A percentile compares a stretch with the other conserved stretches of the same genome.
These are phyloP conservation scores for Paramecium pentaurelia DNA, from an alignment of 73 alveolate species.

Conservation along the genomic window DNA sequence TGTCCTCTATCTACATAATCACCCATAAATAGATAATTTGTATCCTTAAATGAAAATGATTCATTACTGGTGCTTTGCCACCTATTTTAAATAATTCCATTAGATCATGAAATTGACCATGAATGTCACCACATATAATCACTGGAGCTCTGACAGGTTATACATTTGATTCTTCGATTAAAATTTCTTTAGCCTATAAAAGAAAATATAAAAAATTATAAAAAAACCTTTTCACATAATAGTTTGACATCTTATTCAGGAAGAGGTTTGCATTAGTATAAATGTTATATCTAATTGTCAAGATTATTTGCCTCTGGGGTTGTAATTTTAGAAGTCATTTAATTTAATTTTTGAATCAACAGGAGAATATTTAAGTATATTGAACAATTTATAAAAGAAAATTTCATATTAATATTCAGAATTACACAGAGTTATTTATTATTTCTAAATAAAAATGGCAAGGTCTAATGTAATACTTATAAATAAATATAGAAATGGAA, in stretches of 20 bases:
- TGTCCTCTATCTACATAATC: constrained; percentile 89
- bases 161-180: constrained; percentile 16
- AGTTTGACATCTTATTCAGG: constrained; percentile 1
- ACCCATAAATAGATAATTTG: constrained; percentile 85
- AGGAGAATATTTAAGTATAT: neutral
- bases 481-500: neutral
- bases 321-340: neutral
- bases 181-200: constrained; percentile 15
- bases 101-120: constrained; percentile 85
- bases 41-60: constrained; percentile 41
- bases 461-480: neutral
- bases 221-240: neutral
- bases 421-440: neutral
- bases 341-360: neutral
- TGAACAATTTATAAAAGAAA: neutral
- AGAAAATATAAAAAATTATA: neutral
- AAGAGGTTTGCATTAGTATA: neutral
- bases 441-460: neutral
- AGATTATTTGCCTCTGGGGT: neutral
- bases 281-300: neutral
- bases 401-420: neutral
- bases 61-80: constrained; percentile 44
- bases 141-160: constrained; percentile 7
- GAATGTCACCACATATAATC: constrained; percentile 80
- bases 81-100: constrained; percentile 80